These are phyloP conservation scores for Plantago elongata DNA, from an alignment of 257 asterid genomes.

Conservation along the genomic window DNA sequence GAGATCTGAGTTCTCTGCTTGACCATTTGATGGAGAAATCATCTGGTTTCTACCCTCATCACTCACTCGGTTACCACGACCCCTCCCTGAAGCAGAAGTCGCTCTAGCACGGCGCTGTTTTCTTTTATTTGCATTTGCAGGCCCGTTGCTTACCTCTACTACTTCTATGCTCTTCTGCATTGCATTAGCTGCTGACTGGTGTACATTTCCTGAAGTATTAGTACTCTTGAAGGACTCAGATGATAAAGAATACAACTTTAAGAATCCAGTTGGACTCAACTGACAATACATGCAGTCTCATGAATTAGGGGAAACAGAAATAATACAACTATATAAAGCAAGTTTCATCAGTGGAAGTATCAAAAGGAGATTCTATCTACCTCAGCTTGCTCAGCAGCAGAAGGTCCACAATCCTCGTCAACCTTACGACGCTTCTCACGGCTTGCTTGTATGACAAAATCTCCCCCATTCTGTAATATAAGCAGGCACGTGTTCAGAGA, in stretches of 20 bases:
- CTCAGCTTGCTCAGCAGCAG: slow-evolving; percentile 54
- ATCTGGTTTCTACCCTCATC: slow-evolving; percentile 52
- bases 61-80: slow-evolving; percentile 64
- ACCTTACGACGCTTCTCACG: slow-evolving; percentile 82
- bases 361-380: slow-evolving; percentile 33
- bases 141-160: slow-evolving; percentile 39
- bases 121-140: slow-evolving; percentile 55
- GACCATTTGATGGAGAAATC: slow-evolving; percentile 54
- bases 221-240: slow-evolving; percentile 27
- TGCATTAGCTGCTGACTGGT: slow-evolving; percentile 42
- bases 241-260: slow-evolving; percentile 19
- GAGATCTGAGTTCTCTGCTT: slow-evolving; percentile 42
- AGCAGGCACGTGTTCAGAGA: slow-evolving; percentile 20
- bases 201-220: slow-evolving; percentile 31
- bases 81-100: slow-evolving; percentile 63
- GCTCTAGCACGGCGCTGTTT: slow-evolving; percentile 77
- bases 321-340: background rate
- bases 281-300: background rate
- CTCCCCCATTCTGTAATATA: slow-evolving; percentile 65
- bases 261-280: slow-evolving; percentile 3
- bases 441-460: slow-evolving; percentile 75
- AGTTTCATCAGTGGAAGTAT: too few relatives aligned
- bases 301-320: background rate
- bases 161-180: slow-evolving; percentile 47
- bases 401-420: slow-evolving; percentile 38